Evolutionary conservation across 257 asterid genomes (phyloP).

Genomic region (Gentiana dahurica): DNA sequence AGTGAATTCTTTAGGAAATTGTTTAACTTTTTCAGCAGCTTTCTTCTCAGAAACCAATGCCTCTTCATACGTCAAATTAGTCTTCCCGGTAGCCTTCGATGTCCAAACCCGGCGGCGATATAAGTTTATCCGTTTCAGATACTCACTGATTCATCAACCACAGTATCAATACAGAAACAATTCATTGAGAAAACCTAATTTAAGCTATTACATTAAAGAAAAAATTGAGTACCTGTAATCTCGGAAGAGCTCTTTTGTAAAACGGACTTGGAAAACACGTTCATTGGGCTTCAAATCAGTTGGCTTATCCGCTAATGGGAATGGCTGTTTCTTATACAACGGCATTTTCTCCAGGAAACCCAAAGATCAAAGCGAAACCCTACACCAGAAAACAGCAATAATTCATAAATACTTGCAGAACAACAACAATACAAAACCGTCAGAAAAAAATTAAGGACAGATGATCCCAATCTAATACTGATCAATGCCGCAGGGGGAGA

Average conservation of each 20-base stretch:
- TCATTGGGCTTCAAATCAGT: slow-evolving; percentile 69
- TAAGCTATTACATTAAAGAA: background rate
- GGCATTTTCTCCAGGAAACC: slow-evolving; percentile 53
- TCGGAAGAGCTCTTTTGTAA: slow-evolving; percentile 85
- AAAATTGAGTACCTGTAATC: slow-evolving; percentile 41
- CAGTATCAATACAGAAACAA: background rate
- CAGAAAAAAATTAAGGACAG: no score
- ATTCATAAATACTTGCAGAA: background rate
- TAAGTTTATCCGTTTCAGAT: slow-evolving; percentile 65
- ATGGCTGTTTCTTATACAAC: slow-evolving; percentile 58
- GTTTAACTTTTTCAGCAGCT: slow-evolving; percentile 49
- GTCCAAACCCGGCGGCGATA: slow-evolving; percentile 77
- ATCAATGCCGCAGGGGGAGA: no score
- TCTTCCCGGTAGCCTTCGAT: slow-evolving; percentile 85
- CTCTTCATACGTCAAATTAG: slow-evolving; percentile 80
- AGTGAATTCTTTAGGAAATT: slow-evolving; percentile 52
- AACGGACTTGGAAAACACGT: slow-evolving; percentile 66
- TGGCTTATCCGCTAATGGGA: slow-evolving; percentile 54
- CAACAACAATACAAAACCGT: no score
- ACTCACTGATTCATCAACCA: slow-evolving; percentile 38
- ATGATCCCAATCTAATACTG: no score
- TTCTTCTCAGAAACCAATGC: slow-evolving; percentile 74
- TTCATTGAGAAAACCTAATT: background rate
- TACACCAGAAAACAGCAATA: background rate
- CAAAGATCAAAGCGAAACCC: slow-evolving; percentile 14